Evolutionary conservation across 305 asterid species (phyloP).

Genomic region (Fraxinus ornus): DNA sequence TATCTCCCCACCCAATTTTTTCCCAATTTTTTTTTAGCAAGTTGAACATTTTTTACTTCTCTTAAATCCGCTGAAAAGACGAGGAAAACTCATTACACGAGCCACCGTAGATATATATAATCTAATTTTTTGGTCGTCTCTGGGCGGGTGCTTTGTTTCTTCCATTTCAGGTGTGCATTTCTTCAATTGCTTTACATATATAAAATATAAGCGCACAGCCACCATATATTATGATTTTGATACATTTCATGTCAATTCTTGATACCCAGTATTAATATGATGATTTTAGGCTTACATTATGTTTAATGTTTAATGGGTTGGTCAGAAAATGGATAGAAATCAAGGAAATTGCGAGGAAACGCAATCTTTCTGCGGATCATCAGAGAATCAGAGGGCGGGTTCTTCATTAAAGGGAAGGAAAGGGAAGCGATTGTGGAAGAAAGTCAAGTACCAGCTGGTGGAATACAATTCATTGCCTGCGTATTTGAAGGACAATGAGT

Average conservation of each 20-base stretch:
- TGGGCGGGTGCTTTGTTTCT: constrained; percentile 21
- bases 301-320: constrained; percentile 23
- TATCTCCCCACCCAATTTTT: no score
- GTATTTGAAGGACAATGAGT: constrained; percentile 92
- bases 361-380: constrained; percentile 27
- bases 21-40: constrained; percentile 19
- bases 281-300: not conserved
- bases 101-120: not conserved
- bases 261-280: not conserved
- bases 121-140: constrained; percentile 1
- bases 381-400: constrained; percentile 31
- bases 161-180: constrained; percentile 21
- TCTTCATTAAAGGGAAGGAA: constrained; percentile 45
- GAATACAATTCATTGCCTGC: constrained; percentile 91
- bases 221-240: not conserved
- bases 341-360: constrained; percentile 28
- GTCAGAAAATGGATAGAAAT: constrained; percentile 50
- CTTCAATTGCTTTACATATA: not conserved
- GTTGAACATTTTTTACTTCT: constrained; percentile 19
- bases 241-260: not conserved
- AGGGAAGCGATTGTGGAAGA: constrained; percentile 84
- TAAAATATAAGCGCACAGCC: not conserved
- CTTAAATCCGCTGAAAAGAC: constrained; percentile 23
- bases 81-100: constrained; percentile 7
- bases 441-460: constrained; percentile 89